phyloP scores from a whole-genome alignment of 2,329 filamentous ascomycete species.

The Alternaria viburni region DNA sequence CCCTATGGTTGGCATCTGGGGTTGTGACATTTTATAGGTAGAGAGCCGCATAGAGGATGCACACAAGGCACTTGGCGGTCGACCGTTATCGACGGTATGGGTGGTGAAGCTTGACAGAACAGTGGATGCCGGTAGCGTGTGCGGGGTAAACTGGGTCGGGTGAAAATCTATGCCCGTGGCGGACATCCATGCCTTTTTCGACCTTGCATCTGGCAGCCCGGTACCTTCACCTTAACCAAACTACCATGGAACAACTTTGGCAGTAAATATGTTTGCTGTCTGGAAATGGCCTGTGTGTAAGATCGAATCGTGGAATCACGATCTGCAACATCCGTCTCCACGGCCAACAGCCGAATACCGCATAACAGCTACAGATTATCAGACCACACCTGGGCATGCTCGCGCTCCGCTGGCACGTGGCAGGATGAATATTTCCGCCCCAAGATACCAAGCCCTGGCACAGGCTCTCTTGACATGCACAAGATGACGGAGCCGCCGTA shows the following conservation, averaged over 20 bases:
- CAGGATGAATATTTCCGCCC: background rate
- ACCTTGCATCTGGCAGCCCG: background rate
- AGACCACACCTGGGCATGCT: background rate
- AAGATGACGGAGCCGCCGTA: background rate
- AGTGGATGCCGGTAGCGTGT: slow-evolving; percentile 10
- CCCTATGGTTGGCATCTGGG: slow-evolving; percentile 17
- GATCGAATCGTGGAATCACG: background rate
- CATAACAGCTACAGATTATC: background rate
- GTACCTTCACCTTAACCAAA: background rate
- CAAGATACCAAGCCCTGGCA: background rate
- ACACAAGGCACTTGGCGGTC: slow-evolving; percentile 17
- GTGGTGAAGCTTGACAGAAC: slow-evolving; percentile 11
- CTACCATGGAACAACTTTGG: background rate
- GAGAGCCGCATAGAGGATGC: slow-evolving; percentile 8
- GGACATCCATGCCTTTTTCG: slow-evolving; percentile 1
- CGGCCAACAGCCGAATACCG: background rate
- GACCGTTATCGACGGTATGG: slow-evolving; percentile 3
- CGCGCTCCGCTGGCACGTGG: background rate
- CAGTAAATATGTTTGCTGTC: fast-evolving
- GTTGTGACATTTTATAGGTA: slow-evolving; percentile 13
- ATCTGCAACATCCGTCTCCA: background rate
- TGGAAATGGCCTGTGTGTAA: background rate
- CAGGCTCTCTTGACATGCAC: background rate
- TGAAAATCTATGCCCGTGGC: background rate
- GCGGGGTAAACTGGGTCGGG: slow-evolving; percentile 20